Evolutionary conservation across 2,329 filamentous ascomycete species (phyloP).

Genomic region (Alternaria triticina): DNA sequence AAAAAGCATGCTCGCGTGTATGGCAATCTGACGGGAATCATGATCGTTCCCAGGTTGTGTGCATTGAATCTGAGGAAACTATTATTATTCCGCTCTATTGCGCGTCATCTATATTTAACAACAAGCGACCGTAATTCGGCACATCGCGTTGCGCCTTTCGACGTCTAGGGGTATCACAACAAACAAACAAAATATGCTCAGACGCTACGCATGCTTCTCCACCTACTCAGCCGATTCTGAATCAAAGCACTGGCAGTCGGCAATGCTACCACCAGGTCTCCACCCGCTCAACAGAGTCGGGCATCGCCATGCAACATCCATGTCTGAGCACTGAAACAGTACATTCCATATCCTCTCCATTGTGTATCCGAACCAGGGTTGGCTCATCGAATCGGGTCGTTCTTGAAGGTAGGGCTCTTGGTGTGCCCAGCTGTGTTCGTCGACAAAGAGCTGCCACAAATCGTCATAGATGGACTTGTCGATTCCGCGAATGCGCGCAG

Average conservation of each 20-base stretch:
- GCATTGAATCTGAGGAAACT: background rate
- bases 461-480: constrained; percentile 44
- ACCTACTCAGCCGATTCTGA: constrained; percentile 12
- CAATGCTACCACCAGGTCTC: constrained; percentile 29
- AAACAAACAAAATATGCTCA: constrained; percentile 3
- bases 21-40: background rate
- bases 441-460: constrained; percentile 31
- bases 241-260: constrained; percentile 42
- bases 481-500: constrained; percentile 50
- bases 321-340: constrained; percentile 36
- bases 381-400: constrained; percentile 32
- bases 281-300: constrained; percentile 33
- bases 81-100: background rate
- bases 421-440: constrained; percentile 39
- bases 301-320: constrained; percentile 38
- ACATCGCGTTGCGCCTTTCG: background rate
- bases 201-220: background rate
- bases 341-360: constrained; percentile 41
- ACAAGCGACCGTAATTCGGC: background rate
- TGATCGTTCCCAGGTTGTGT: background rate
- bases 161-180: constrained; percentile 11
- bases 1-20: background rate
- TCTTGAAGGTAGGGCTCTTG: constrained; percentile 28
- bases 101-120: constrained; percentile 6
- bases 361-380: constrained; percentile 35